phyloP scores from a whole-genome alignment of 73 alveolate species.

The Paramecium sonneborni region DNA sequence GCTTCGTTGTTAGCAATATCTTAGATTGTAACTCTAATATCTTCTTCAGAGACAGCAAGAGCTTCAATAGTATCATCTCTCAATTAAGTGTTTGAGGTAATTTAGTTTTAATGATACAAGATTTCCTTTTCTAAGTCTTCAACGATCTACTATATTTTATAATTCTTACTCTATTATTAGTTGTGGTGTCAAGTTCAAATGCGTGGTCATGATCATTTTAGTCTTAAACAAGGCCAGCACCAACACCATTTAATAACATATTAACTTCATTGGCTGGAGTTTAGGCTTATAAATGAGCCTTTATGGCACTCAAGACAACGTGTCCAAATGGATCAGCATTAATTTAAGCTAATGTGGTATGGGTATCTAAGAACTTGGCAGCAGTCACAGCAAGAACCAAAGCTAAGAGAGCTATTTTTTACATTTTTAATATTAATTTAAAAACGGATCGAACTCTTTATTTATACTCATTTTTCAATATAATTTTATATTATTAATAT shows the following conservation, averaged over 20 bases:
- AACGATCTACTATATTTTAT: not conserved
- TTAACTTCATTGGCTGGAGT: constrained; percentile 57
- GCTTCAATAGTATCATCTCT: constrained; percentile 58
- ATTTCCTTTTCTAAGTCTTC: constrained; percentile 38
- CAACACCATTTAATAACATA: constrained; percentile 41
- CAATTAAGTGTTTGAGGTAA: constrained; percentile 19
- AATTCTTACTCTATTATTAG: not conserved
- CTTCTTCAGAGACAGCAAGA: constrained; percentile 41
- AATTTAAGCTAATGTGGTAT: constrained; percentile 44
- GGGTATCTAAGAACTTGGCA: constrained; percentile 47
- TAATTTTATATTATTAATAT: not conserved
- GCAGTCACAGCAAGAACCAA: constrained; percentile 60
- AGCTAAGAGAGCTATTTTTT: constrained; percentile 48
- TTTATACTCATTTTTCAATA: constrained; percentile 12
- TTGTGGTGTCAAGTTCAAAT: not conserved
- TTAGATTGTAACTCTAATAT: constrained; percentile 17
- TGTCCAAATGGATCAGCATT: constrained; percentile 56
- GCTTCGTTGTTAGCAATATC: constrained; percentile 55
- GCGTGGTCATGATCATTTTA: constrained; percentile 38
- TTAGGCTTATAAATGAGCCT: constrained; percentile 48
- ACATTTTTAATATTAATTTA: constrained; percentile 47
- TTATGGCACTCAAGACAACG: constrained; percentile 49
- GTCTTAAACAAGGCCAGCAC: constrained; percentile 53
- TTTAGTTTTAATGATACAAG: constrained; percentile 23
- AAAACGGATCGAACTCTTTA: constrained; percentile 41